Conservation (phyloP, 352 stramenopile species). For the Phytophthora chlamydospora region DNA sequence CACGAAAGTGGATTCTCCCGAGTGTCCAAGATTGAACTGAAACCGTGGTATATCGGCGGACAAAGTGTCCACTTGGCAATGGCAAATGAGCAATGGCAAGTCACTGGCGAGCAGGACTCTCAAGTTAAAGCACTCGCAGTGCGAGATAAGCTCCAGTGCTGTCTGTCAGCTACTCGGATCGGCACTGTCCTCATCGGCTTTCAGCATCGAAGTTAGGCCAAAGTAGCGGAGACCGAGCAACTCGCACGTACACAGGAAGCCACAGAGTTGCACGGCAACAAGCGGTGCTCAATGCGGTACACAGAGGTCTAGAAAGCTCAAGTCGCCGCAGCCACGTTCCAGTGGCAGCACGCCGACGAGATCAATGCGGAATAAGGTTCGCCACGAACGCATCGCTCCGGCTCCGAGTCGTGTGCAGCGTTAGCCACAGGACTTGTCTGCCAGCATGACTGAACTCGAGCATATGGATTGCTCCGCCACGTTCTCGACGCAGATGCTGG, state of each 20-base stretch:
- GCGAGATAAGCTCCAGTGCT: no score
- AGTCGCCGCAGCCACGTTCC: constrained; percentile 1
- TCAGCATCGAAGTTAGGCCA: constrained; percentile 1
- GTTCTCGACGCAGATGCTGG: no score
- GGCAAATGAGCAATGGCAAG: neutral
- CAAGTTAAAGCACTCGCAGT: no score
- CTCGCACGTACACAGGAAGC: constrained; percentile 3
- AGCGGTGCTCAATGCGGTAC: neutral
- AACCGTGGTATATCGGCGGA: constrained; percentile 12
- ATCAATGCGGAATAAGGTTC: constrained; percentile 5
- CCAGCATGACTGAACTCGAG: neutral
- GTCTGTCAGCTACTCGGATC: no score
- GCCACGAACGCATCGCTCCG: neutral
- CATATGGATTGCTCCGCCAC: no score
- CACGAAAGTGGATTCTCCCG: constrained; percentile 26
- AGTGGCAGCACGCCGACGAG: neutral
- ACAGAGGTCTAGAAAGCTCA: neutral
- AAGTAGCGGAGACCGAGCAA: neutral
- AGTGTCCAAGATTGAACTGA: neutral
- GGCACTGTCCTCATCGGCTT: constrained; percentile 1
- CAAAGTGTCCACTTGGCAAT: constrained; percentile 11
- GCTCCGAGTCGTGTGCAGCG: neutral
- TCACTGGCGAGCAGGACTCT: no score
- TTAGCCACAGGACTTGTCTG: constrained; percentile 1
- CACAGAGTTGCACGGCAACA: constrained; percentile 17